These are phyloP conservation scores for Luvunga scandens DNA, from an alignment of 345 rosid species.

Conservation along the genomic window DNA sequence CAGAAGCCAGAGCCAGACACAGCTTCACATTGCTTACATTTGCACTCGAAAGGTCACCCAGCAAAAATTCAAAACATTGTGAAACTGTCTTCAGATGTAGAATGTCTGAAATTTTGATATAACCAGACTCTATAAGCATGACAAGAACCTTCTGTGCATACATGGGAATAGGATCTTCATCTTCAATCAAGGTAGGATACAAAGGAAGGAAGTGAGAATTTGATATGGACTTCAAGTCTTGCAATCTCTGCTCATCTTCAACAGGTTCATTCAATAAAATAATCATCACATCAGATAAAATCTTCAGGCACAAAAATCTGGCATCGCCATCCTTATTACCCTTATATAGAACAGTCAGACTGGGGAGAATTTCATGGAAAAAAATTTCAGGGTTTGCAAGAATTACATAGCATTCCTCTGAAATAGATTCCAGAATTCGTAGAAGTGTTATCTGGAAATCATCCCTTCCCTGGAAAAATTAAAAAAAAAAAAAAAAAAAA, in stretches of 20 bases:
- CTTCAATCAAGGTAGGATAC: constrained; percentile 84
- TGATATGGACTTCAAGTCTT: constrained; percentile 68
- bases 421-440: constrained; percentile 70
- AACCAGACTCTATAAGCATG: constrained; percentile 79
- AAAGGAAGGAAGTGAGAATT: constrained; percentile 89
- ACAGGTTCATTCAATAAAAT: constrained; percentile 64
- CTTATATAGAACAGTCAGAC: constrained; percentile 70
- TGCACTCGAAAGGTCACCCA: constrained; percentile 79
- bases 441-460: constrained; percentile 94
- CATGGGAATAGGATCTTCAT: constrained; percentile 98
- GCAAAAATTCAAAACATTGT: constrained; percentile 89
- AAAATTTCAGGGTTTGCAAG: constrained; percentile 54
- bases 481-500: constrained; percentile 9
- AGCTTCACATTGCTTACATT: constrained; percentile 91
- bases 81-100: constrained; percentile 80
- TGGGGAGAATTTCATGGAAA: constrained; percentile 70
- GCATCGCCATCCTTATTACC: constrained; percentile 95
- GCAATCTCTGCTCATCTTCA: constrained; percentile 46
- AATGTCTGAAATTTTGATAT: constrained; percentile 71
- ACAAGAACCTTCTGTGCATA: constrained; percentile 93
- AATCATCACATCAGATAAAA: constrained; percentile 80
- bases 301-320: constrained; percentile 85
- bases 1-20: constrained; percentile 83
- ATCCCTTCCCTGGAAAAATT: constrained; percentile 86
- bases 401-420: constrained; percentile 65